Evolutionary conservation across 2,329 filamentous ascomycete genomes (phyloP), one percentile per base, ranked within the genome.

Genomic region (Pseudogymnoascus sp.): DNA sequence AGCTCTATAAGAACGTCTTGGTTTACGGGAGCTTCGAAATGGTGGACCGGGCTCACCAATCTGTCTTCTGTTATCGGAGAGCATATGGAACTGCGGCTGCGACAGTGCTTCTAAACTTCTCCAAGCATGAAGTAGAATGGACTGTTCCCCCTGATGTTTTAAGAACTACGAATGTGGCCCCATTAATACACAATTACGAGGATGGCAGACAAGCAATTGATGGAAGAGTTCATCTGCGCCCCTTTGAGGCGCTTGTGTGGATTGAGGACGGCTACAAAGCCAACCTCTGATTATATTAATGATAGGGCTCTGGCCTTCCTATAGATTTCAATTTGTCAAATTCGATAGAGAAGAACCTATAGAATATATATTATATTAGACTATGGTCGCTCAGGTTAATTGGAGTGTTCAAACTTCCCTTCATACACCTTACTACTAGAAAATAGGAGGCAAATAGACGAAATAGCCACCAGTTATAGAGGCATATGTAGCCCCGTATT

Each of bases 21-120:
- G 83, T 90, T 4, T 90, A 90, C 68, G 88, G 88, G 0, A 78
- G 83, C 64, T 90, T 89, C 66, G 78, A 80, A 62, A 72, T 88
- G 1, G 21, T 82, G 0, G 75, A 79, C 3, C 81, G 83, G 0
- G 73, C 77, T 0, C 77, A 84, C 4, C 80, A 84, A 34, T 74
- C 80, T 28, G 75, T 85, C 0, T 88, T 89, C 69, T 79, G 81
- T 0, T 85, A 88, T 60, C 73, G 81, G 1, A 83, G 78, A 6
- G 63, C 68, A 1, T 70, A 71, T 14, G 67, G 68, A 3, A 70
- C 64, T 14, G 71, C 73, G 16, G 68, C 64, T 13, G 72, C 73
- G 34, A 25, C 74, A 14, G 67, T 75, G 1, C 68, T 75, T 6
- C 57, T 72, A 25, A 76, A 76, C 65, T 75, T 64, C 41, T 64